Evolutionary conservation across 2,329 filamentous ascomycete species (phyloP).

Genomic region (Fusarium citri): DNA sequence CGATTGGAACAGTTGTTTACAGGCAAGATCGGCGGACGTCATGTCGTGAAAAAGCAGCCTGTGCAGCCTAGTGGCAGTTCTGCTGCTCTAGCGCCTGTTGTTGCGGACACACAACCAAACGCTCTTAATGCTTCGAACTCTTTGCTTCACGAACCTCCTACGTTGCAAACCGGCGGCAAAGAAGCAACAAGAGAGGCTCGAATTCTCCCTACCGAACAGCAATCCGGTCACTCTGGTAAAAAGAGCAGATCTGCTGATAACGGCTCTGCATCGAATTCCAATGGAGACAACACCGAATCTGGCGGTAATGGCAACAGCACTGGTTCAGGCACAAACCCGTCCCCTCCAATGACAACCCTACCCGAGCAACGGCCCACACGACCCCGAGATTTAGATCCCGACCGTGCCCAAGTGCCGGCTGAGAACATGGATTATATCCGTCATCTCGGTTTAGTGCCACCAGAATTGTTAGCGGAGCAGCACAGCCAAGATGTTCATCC

Average conservation of each 20-base stretch:
- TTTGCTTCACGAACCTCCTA: constrained; percentile 53
- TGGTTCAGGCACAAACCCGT: constrained; percentile 53
- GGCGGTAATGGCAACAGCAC: constrained; percentile 53
- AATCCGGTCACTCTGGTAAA: constrained; percentile 49
- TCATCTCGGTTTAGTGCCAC: constrained; percentile 75
- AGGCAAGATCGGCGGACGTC: constrained; percentile 67
- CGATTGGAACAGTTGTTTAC: constrained; percentile 85
- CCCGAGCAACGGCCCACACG: constrained; percentile 82
- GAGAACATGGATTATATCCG: constrained; percentile 86
- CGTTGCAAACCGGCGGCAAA: constrained; percentile 9
- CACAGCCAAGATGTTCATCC: constrained; percentile 63
- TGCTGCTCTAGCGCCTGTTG: constrained; percentile 25
- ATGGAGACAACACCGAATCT: constrained; percentile 60
- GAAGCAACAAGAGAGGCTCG: constrained; percentile 61
- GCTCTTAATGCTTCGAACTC: constrained; percentile 7
- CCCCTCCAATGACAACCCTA: constrained; percentile 54
- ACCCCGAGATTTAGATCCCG: constrained; percentile 80
- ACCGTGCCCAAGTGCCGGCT: constrained; percentile 77
- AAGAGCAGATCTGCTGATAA: constrained; percentile 58
- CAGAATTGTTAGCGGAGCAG: constrained; percentile 61
- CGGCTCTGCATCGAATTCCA: constrained; percentile 59
- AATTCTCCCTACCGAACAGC: constrained; percentile 55
- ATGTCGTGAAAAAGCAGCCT: constrained; percentile 47
- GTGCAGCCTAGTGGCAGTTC: constrained; percentile 27
- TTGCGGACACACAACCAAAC: constrained; percentile 47